Conservation (phyloP, 202 grass and related monocot species). For the Miscanthus sacchariflorus region DNA sequence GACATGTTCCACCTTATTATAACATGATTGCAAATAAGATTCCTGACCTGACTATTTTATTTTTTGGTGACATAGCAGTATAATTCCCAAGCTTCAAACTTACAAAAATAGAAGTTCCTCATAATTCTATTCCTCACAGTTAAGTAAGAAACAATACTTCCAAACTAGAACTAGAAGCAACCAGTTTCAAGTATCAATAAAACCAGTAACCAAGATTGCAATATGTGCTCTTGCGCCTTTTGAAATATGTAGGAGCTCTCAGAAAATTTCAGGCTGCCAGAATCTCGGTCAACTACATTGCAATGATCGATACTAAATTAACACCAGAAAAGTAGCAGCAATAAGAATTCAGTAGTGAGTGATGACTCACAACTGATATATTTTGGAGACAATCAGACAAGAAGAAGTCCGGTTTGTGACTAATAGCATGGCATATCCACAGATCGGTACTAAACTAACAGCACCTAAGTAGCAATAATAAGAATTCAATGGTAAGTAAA, state of each 20-base stretch:
- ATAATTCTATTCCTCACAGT: slow-evolving; percentile 13
- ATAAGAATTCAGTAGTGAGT: background rate
- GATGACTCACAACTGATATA: too few species aligned
- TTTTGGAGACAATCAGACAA: slow-evolving; percentile 10
- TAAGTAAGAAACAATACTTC: slow-evolving; percentile 27
- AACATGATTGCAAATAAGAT: background rate
- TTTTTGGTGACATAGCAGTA: slow-evolving; percentile 12
- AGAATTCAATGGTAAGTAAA: slow-evolving; percentile 18
- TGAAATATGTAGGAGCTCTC: slow-evolving; percentile 27
- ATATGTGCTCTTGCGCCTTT: slow-evolving; percentile 14
- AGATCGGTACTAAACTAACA: slow-evolving; percentile 20
- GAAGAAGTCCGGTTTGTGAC: slow-evolving; percentile 70
- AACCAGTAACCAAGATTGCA: slow-evolving; percentile 15
- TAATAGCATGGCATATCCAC: slow-evolving; percentile 71
- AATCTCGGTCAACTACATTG: background rate
- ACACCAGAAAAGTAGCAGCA: slow-evolving; percentile 14
- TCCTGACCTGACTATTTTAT: background rate
- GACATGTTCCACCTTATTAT: slow-evolving; percentile 3
- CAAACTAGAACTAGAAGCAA: slow-evolving; percentile 10
- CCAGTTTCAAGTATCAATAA: slow-evolving; percentile 38
- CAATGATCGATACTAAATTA: background rate
- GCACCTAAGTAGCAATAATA: slow-evolving; percentile 13
- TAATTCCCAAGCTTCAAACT: background rate
- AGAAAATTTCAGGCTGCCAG: background rate
- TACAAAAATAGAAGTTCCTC: slow-evolving; percentile 6